Evolutionary conservation across 176 grass and related monocot species (phyloP).

Genomic region (Musa acuminata): DNA sequence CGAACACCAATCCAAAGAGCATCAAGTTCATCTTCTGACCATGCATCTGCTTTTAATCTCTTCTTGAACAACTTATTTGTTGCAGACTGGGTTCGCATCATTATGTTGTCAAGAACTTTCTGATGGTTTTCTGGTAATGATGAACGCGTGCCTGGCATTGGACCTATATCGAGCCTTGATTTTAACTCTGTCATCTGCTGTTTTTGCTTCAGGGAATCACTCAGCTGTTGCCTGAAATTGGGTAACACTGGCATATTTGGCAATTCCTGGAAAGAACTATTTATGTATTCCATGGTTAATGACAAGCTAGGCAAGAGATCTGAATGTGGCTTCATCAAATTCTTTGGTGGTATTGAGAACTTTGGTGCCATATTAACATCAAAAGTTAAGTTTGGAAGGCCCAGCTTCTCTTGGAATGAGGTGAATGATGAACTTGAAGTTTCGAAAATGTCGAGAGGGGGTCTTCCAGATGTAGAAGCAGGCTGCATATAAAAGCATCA

Average conservation of each 20-base stretch:
- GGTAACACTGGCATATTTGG: constrained; percentile 41
- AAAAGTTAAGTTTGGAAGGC: constrained; percentile 58
- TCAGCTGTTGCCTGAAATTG: constrained; percentile 49
- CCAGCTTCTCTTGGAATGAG: constrained; percentile 82
- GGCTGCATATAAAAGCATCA: constrained; percentile 23
- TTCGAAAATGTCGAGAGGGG: constrained; percentile 34
- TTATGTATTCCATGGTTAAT: constrained; percentile 42
- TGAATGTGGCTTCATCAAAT: constrained; percentile 39
- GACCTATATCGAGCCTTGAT: constrained; percentile 55
- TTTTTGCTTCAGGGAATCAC: constrained; percentile 57
- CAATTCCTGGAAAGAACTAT: constrained; percentile 47
- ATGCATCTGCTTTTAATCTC: constrained; percentile 58
- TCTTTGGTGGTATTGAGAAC: constrained; percentile 35
- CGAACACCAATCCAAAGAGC: constrained; percentile 95
- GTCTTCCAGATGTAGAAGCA: constrained; percentile 33
- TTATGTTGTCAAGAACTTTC: constrained; percentile 83
- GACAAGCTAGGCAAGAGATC: constrained; percentile 63
- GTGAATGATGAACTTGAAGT: constrained; percentile 46
- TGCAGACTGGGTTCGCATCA: constrained; percentile 71
- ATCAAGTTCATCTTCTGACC: constrained; percentile 95
- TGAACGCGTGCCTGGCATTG: constrained; percentile 45
- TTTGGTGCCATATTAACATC: constrained; percentile 33
- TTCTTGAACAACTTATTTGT: constrained; percentile 72
- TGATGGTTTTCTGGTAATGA: constrained; percentile 86
- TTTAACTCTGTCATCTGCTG: constrained; percentile 49